These are phyloP conservation scores for Tetrastigma voinierianum DNA, from an alignment of 164 flowering plant genomes.

Conservation along the genomic window DNA sequence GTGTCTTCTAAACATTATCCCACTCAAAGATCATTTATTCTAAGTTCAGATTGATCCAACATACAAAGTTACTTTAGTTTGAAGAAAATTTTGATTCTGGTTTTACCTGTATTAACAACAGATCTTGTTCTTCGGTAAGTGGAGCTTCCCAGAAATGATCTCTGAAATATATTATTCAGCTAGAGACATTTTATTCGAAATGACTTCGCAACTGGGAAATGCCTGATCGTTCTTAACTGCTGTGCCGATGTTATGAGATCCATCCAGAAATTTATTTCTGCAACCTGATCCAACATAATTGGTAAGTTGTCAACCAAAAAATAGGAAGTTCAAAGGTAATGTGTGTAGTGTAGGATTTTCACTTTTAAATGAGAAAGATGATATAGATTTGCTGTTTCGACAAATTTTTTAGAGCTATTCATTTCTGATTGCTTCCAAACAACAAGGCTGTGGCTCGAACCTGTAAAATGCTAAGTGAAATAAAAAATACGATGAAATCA, in stretches of 20 bases:
- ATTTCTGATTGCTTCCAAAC: too few species aligned
- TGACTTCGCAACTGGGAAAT: slow-evolving; percentile 40
- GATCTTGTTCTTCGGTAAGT: slow-evolving; percentile 52
- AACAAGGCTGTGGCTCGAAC: too few species aligned
- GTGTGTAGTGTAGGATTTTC: neutral
- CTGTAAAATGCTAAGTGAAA: too few species aligned
- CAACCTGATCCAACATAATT: slow-evolving; percentile 40
- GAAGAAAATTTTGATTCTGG: neutral
- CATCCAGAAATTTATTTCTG: slow-evolving; percentile 49
- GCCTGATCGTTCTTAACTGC: slow-evolving; percentile 30
- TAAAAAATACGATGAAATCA: too few species aligned
- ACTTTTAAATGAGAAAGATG: too few species aligned
- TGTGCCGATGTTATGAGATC: slow-evolving; percentile 20
- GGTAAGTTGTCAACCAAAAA: neutral
- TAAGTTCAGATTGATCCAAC: slow-evolving; percentile 31
- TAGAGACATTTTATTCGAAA: slow-evolving; percentile 62
- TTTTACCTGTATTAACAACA: slow-evolving; percentile 67
- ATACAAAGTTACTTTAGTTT: too few species aligned
- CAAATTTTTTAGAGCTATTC: too few species aligned
- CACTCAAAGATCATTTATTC: too few species aligned
- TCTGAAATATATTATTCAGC: slow-evolving; percentile 75
- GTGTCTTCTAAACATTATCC: too few species aligned
- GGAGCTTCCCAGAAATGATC: slow-evolving; percentile 80
- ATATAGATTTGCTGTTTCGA: too few species aligned
- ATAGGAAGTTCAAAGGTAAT: neutral